phyloP scores from a whole-genome alignment of 108 stramenopile species.

The Schizochytrium sp. region DNA sequence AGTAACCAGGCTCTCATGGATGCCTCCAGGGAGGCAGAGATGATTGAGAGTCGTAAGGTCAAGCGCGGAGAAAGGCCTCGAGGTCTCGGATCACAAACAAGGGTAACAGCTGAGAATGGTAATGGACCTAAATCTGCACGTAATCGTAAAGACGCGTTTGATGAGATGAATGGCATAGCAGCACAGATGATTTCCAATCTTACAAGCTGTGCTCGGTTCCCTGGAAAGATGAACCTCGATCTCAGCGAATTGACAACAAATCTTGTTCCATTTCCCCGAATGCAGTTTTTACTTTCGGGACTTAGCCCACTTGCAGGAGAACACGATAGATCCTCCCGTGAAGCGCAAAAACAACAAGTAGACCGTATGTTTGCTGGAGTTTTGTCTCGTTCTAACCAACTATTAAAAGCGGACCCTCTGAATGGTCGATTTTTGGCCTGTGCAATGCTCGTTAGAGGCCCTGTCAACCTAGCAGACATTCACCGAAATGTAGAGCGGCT shows the following conservation, averaged over 20 bases:
- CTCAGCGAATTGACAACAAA: conserved; percentile 81
- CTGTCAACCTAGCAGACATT: conserved; percentile 72
- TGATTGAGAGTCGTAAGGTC: neutral
- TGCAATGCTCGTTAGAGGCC: conserved; percentile 73
- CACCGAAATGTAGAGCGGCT: conserved; percentile 68
- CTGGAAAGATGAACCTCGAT: conserved; percentile 79
- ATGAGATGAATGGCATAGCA: conserved; percentile 76
- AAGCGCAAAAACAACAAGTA: conserved; percentile 25
- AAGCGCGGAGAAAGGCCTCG: neutral
- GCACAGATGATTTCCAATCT: conserved; percentile 76
- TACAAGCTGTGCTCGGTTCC: conserved; percentile 74
- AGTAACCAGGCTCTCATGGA: conserved; percentile 73
- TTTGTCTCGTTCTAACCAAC: conserved; percentile 65
- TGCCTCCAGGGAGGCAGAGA: neutral
- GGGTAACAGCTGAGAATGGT: neutral
- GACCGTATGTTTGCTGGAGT: conserved; percentile 63
- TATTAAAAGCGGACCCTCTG: conserved; percentile 64
- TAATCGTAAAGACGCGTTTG: conserved; percentile 69
- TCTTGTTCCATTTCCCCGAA: conserved; percentile 78
- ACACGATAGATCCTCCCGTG: neutral
- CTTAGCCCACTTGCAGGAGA: neutral
- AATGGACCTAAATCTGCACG: neutral
- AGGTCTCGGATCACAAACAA: neutral
- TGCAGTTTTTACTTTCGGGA: conserved; percentile 72
- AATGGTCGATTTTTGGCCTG: conserved; percentile 70